A percentile compares a stretch with the other conserved stretches of the same genome.
These are phyloP conservation scores for Carallia pectinifolia DNA, from an alignment of 345 rosid genomes.

Conservation along the genomic window DNA sequence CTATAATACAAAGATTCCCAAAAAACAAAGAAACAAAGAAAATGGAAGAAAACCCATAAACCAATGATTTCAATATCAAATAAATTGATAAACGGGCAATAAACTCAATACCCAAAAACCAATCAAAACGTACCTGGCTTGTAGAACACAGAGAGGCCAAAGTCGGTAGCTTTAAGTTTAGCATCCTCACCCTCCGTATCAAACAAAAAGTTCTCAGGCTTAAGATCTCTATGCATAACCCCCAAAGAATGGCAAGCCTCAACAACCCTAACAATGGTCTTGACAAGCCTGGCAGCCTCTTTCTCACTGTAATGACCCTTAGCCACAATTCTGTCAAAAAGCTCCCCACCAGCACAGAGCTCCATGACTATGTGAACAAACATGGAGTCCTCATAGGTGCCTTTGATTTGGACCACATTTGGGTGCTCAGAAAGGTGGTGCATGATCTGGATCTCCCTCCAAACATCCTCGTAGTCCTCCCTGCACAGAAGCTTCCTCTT, in stretches of 20 bases:
- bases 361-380: constrained; percentile 98
- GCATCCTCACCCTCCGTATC: constrained; percentile 69
- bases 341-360: constrained; percentile 93
- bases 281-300: constrained; percentile 80
- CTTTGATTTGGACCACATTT: constrained; percentile 78
- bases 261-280: constrained; percentile 84
- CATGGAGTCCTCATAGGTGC: constrained; percentile 83
- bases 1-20: constrained; percentile 3
- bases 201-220: constrained; percentile 97
- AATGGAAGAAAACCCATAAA: neutral
- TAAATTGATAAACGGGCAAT: neutral
- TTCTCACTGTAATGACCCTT: constrained; percentile 93
- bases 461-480: constrained; percentile 92
- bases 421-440: constrained; percentile 87
- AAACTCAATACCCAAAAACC: neutral
- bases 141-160: constrained; percentile 87
- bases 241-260: constrained; percentile 96
- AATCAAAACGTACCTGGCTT: constrained; percentile 69
- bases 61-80: neutral
- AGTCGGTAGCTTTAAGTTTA: constrained; percentile 83
- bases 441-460: constrained; percentile 99
- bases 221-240: constrained; percentile 96
- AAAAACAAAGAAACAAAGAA: constrained; percentile 2
- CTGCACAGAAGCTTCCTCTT: constrained; percentile 86
- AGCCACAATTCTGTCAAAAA: constrained; percentile 85